Evolutionary conservation across 2,329 filamentous ascomycete genomes (phyloP).

Genomic region (Domatiomyces catenatus): DNA sequence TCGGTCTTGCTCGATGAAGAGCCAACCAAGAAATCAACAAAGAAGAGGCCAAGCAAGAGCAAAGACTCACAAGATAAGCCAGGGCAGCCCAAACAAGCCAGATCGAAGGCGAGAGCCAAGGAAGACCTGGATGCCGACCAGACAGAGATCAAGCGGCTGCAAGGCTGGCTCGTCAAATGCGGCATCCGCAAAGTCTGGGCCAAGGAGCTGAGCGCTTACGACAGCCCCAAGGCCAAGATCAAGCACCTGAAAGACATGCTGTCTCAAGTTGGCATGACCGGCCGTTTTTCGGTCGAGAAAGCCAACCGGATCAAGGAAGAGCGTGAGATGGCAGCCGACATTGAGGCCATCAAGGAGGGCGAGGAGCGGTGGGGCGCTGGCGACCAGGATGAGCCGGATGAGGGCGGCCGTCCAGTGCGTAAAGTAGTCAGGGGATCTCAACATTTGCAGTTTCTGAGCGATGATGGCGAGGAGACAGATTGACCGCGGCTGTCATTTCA

Average conservation of each 20-base stretch:
- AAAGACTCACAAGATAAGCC: slow-evolving; percentile 20
- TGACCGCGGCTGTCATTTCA: slow-evolving; percentile 18
- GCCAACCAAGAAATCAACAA: slow-evolving; percentile 38
- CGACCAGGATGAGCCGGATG: slow-evolving; percentile 26
- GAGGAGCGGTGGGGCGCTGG: slow-evolving; percentile 57
- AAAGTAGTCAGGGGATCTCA: slow-evolving; percentile 29
- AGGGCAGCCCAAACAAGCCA: slow-evolving; percentile 18
- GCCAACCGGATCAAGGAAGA: slow-evolving; percentile 76
- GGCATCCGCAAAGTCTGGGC: slow-evolving; percentile 86
- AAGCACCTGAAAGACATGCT: slow-evolving; percentile 66
- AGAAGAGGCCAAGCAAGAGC: slow-evolving; percentile 28
- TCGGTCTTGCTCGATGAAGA: slow-evolving; percentile 66
- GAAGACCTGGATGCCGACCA: slow-evolving; percentile 46
- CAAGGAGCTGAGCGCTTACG: slow-evolving; percentile 62
- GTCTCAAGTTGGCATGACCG: slow-evolving; percentile 69
- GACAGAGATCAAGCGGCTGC: slow-evolving; percentile 72
- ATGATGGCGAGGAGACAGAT: slow-evolving; percentile 50
- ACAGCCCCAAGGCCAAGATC: slow-evolving; percentile 64
- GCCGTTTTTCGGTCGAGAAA: slow-evolving; percentile 70
- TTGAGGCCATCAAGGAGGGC: slow-evolving; percentile 72
- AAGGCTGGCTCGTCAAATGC: slow-evolving; percentile 75
- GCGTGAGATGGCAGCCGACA: slow-evolving; percentile 67
- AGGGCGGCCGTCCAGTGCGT: slow-evolving; percentile 24
- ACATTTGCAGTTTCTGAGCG: slow-evolving; percentile 45
- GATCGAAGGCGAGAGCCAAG: slow-evolving; percentile 28